Evolutionary conservation across 2,329 filamentous ascomycete species (phyloP), one percentile per base, ranked within the genome.

Genomic region (Talaromyces albobiverticillius): DNA sequence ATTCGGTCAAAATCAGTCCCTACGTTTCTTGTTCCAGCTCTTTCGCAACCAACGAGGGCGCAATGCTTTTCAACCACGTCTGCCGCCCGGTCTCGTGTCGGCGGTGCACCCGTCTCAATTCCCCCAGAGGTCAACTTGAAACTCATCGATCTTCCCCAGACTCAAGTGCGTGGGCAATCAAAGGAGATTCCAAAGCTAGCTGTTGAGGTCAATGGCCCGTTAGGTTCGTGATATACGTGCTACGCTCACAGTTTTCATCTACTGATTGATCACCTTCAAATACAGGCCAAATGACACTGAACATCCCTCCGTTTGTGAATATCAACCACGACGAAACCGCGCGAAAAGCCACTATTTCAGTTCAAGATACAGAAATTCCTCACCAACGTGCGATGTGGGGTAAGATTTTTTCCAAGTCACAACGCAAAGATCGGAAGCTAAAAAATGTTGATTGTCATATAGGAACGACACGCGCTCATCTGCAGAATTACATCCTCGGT

Each of bases 301-400:
- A 85, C 14, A 81, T 97, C n/a, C 91, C 90, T 1, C 79, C 85
- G 1, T 99, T 89, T 69, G 76, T 97, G 54, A 82, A 78, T 32
- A 78, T 97, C 58, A 76, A 84, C 54, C 82, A 88, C 60, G 87
- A 95, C 66, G 70, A 76, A 18, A 79, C 79, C 48, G 74, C 79
- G 25, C 79, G 81, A 61, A 88, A 86, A 65, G 83, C 86, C 10
- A 79, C 79, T 29, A 75, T 99, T 60, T 83, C 79, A 53, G 84
- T 99, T 10, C 72, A 86, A 65, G 82, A 97, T 71, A 72, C 78
- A 16, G 76, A 83, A 16, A 72, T 84, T 51, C 86, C 86, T 75
- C 79, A 89, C 59, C 93, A 97, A 74, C 86, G 87, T 68, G 89
- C 89, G 72, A 97, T 97, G 92, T 97, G 94, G 94, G 94, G 93